phyloP scores from a whole-genome alignment of 176 grass and related monocot species.

The Chrysopogon serrulatus region DNA sequence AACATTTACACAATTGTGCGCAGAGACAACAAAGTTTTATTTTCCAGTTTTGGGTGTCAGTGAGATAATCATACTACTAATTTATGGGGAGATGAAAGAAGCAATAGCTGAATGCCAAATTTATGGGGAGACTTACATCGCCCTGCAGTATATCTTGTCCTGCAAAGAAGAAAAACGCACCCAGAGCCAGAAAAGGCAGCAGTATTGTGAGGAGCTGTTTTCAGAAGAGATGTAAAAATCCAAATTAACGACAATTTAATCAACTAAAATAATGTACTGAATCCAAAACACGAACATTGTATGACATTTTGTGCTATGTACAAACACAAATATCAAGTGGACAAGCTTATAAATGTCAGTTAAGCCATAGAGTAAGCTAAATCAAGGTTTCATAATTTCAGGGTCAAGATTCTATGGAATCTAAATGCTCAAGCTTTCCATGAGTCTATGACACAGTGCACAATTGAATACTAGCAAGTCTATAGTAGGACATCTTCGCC shows the following conservation, averaged over 20 bases:
- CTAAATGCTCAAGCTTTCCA: background rate
- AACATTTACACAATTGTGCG: background rate
- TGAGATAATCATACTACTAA: background rate
- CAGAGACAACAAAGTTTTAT: background rate
- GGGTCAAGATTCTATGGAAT: background rate
- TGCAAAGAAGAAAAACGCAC: slow-evolving; percentile 83
- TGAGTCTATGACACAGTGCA: background rate
- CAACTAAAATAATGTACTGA: background rate
- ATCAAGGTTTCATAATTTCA: background rate
- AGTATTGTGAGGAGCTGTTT: slow-evolving; percentile 71
- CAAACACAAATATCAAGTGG: background rate
- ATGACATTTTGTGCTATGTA: background rate
- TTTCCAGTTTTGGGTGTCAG: background rate
- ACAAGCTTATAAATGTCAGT: background rate
- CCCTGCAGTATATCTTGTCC: slow-evolving; percentile 73
- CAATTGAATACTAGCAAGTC: background rate
- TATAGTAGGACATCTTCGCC: background rate
- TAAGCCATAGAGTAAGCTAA: background rate
- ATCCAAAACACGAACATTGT: background rate
- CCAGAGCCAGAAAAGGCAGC: slow-evolving; percentile 72
- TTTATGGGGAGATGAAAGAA: too few species aligned
- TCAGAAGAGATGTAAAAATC: background rate
- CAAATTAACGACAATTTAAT: background rate
- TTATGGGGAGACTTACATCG: slow-evolving; percentile 47
- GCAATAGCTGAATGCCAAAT: background rate